phyloP scores from a whole-genome alignment of 306 rosid species.

The Lotus japonicus region DNA sequence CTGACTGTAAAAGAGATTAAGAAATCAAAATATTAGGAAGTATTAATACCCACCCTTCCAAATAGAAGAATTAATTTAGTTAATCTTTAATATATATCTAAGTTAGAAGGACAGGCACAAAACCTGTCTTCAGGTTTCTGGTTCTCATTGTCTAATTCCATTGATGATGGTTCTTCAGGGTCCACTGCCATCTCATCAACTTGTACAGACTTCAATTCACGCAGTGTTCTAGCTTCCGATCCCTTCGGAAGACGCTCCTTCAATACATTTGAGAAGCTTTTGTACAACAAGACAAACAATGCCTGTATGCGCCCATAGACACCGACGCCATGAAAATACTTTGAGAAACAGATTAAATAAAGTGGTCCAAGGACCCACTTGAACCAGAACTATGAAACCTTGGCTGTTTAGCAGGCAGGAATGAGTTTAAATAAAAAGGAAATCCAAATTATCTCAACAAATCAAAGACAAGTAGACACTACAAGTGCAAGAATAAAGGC shows the following conservation, averaged over 20 bases:
- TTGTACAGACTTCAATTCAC: slow-evolving; percentile 52
- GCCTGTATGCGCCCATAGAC: slow-evolving; percentile 47
- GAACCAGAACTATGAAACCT: background rate
- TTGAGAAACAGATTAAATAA: slow-evolving; percentile 18
- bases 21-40: background rate
- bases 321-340: slow-evolving; percentile 10
- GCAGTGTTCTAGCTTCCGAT: slow-evolving; percentile 48
- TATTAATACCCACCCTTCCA: background rate
- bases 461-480: slow-evolving; percentile 1
- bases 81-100: background rate
- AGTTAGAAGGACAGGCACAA: background rate
- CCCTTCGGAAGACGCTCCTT: slow-evolving; percentile 77
- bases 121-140: slow-evolving; percentile 65
- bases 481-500: background rate
- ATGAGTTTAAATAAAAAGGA: background rate
- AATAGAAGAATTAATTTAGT: background rate
- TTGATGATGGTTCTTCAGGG: slow-evolving; percentile 62
- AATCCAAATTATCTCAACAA: background rate
- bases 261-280: slow-evolving; percentile 64
- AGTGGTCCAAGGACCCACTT: background rate
- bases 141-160: slow-evolving; percentile 83
- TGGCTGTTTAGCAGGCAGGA: slow-evolving; percentile 6
- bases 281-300: slow-evolving; percentile 66
- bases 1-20: slow-evolving; percentile 45
- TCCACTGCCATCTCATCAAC: slow-evolving; percentile 65